These are phyloP conservation scores for Fennellomyces sp. DNA, from an alignment of 371 early-diverging fungal species.

Conservation along the genomic window DNA sequence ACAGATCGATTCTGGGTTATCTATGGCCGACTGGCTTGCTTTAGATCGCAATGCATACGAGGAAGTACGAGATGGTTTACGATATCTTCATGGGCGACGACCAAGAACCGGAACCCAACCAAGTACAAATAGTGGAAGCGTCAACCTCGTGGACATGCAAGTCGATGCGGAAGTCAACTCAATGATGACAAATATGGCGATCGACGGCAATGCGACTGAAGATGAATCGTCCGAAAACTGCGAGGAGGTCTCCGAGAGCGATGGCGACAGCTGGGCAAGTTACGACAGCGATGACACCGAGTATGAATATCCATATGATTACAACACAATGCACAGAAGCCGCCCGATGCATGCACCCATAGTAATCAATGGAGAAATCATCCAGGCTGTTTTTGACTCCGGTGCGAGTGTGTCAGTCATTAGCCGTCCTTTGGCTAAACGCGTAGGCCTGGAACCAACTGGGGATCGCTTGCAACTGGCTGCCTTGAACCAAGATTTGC, in stretches of 20 bases:
- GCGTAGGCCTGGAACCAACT: background rate
- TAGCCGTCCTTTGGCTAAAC: conserved; percentile 8
- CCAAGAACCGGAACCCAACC: background rate
- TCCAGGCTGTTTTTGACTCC: conserved; percentile 18
- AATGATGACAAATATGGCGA: too few relatives aligned
- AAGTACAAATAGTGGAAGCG: background rate
- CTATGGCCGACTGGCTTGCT: too few relatives aligned
- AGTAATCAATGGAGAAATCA: conserved; percentile 2
- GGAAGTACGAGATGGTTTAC: too few relatives aligned
- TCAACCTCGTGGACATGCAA: too few relatives aligned
- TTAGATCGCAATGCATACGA: too few relatives aligned
- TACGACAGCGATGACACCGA: background rate
- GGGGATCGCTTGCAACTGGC: background rate
- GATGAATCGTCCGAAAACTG: background rate
- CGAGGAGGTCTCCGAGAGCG: background rate
- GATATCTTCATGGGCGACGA: background rate
- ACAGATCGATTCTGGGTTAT: too few relatives aligned
- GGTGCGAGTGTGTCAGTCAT: conserved; percentile 20
- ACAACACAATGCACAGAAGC: conserved; percentile 2
- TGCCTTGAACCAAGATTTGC: conserved; percentile 4
- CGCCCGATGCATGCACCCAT: conserved; percentile 4
- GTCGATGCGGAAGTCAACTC: too few relatives aligned
- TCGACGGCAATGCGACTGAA: background rate
- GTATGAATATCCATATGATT: conserved; percentile 12
- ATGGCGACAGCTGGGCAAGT: background rate